phyloP scores from a whole-genome alignment of 164 flowering plant genomes.

The Protea cynaroides region DNA sequence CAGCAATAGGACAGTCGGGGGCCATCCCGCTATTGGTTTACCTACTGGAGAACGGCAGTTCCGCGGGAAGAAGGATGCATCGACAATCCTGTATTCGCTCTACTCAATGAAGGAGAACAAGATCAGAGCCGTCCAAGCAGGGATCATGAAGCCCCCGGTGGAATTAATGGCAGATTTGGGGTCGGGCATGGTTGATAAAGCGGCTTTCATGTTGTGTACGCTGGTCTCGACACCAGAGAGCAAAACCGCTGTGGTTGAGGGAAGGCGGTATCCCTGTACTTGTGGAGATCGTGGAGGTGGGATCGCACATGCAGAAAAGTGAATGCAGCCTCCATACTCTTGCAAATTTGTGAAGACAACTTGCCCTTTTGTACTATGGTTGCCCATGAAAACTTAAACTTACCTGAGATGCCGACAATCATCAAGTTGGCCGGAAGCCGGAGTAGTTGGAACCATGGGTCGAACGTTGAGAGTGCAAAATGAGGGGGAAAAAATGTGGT shows the following conservation, averaged over 20 bases:
- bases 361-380: slow-evolving; percentile 55
- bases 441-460: too few relatives aligned
- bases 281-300: slow-evolving; percentile 83
- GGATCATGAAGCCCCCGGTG: slow-evolving; percentile 66
- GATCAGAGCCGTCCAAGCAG: slow-evolving; percentile 56
- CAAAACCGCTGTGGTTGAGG: slow-evolving; percentile 50
- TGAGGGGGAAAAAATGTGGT: too few relatives aligned
- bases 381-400: too few relatives aligned
- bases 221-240: slow-evolving; percentile 51
- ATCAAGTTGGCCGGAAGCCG: too few relatives aligned
- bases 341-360: slow-evolving; percentile 67
- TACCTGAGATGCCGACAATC: too few relatives aligned
- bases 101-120: slow-evolving; percentile 74
- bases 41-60: too few relatives aligned
- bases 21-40: too few relatives aligned
- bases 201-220: slow-evolving; percentile 56
- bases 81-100: slow-evolving; percentile 66
- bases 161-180: slow-evolving; percentile 82
- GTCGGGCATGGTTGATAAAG: slow-evolving; percentile 83
- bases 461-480: too few relatives aligned
- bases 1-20: too few relatives aligned
- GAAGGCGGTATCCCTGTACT: slow-evolving; percentile 91
- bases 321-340: slow-evolving; percentile 48
- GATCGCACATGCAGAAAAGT: slow-evolving; percentile 78
- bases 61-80: too few relatives aligned